Evolutionary conservation across 345 rosid genomes (phyloP).

Genomic region (Boechera stricta): DNA sequence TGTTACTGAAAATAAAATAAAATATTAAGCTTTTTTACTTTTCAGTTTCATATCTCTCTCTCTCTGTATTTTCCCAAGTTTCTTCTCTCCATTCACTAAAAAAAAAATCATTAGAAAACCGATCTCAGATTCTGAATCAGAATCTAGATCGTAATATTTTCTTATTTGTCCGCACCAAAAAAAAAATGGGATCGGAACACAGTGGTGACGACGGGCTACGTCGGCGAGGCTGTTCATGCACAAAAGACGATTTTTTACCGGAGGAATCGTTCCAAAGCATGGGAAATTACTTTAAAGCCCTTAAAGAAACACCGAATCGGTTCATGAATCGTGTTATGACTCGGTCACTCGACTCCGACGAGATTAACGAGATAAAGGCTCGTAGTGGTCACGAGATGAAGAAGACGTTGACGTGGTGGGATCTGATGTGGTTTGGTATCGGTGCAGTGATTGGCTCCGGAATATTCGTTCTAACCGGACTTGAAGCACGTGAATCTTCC

Average conservation of each 20-base stretch:
- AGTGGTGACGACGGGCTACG: slow-evolving; percentile 49
- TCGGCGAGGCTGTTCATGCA: slow-evolving; percentile 73
- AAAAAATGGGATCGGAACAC: slow-evolving; percentile 34
- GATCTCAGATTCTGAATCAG: slow-evolving; percentile 29
- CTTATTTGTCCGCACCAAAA: not conserved
- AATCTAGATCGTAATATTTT: not conserved
- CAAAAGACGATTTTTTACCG: slow-evolving; percentile 76
- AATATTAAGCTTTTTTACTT: not conserved
- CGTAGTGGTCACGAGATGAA: slow-evolving; percentile 89
- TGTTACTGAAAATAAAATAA: no score
- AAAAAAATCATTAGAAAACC: not conserved
- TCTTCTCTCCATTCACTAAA: slow-evolving; percentile 7
- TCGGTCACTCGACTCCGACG: slow-evolving; percentile 72
- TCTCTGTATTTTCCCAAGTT: slow-evolving; percentile 4
- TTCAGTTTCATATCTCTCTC: not conserved
- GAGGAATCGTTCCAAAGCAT: slow-evolving; percentile 80
- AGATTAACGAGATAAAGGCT: slow-evolving; percentile 79
- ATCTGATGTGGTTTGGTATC: slow-evolving; percentile 92
- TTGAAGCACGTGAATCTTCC: slow-evolving; percentile 53
- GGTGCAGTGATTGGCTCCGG: slow-evolving; percentile 94
- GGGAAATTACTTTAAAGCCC: slow-evolving; percentile 63
- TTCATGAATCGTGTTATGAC: slow-evolving; percentile 63
- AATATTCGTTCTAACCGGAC: slow-evolving; percentile 88
- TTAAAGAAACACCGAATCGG: slow-evolving; percentile 64
- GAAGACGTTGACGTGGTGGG: slow-evolving; percentile 90